Base-by-base conservation (phyloP, 345 rosid species). In the Heritiera fomes region DNA sequence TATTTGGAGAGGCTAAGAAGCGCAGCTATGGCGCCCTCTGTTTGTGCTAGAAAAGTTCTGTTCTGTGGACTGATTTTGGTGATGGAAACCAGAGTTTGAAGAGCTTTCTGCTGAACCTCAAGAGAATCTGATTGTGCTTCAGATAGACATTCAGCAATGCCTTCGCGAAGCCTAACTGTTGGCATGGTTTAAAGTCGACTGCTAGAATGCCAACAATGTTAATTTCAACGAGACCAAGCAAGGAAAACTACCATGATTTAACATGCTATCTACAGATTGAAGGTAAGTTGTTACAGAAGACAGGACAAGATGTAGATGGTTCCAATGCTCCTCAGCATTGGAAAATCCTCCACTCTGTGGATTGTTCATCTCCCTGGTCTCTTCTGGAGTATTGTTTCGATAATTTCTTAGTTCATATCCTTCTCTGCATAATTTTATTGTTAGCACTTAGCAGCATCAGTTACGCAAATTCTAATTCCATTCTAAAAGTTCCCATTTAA, bases 1-100 rank as follows among this genome's bases (percentile, higher is more conserved):
- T 87, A 85, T 73, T 79, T 83, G 18, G 84, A 75, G 72, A 89
- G 89, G 60, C 4, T n/a, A 7, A 86, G 81, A 55, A 89, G 75
- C 66, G 80, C 53, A 1, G 87, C n/a, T 8, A 85, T 55, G 45
- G 85, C 88, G 28, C 86, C 89, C 43, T 86, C 81, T 9, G 86
- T 73, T 64, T 87, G 86, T 28, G 88, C 87, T 12, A 89, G 75
- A 59, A 87, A 59, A 55, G 62, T 83, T 66, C 94, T 76, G 78
- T 82, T 85, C 0, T 81, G 87, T 28, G 87, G 85, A 55, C 84
- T 89, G 55, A 88, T 89, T 77, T 65, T 81, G 80, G 91, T 88
- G 61, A 88, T 70, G 69, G 87, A 81, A 65, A 75, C 86, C 32
- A 91, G 83, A 43, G 82, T 83, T 56, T 81, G 87, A 65, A 91